Percentiles rank a stretch among this genome's conserved stretches.
phyloP scores from a whole-genome alignment of 257 asterid genomes.

The Cruciata laevipes region DNA sequence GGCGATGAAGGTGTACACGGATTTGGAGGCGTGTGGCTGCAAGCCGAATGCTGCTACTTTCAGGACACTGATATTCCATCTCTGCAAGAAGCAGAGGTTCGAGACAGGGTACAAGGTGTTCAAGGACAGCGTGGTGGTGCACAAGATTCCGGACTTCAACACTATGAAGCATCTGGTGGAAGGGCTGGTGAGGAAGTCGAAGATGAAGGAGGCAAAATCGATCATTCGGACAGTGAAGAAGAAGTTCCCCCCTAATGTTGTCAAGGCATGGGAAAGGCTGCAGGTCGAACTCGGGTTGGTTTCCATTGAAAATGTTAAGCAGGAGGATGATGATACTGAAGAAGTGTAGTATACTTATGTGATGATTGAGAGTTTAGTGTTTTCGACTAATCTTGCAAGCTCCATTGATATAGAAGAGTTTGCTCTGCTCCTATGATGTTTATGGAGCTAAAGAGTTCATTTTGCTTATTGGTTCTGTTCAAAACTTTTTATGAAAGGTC shows the following conservation, averaged over 20 bases:
- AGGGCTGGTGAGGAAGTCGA: conserved; percentile 48
- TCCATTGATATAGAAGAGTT: neutral
- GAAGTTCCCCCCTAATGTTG: conserved; percentile 52
- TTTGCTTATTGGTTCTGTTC: neutral
- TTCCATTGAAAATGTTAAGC: conserved; percentile 15
- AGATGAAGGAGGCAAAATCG: conserved; percentile 42
- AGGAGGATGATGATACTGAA: neutral
- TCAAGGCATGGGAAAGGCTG: conserved; percentile 62
- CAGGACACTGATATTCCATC: conserved; percentile 54
- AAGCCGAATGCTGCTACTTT: conserved; percentile 61
- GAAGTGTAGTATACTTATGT: neutral
- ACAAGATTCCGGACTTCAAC: conserved; percentile 67
- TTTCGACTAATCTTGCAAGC: neutral
- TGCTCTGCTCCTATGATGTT: neutral
- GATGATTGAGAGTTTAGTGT: neutral
- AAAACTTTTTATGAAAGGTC: neutral
- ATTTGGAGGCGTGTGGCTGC: conserved; percentile 40
- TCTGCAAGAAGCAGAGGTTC: conserved; percentile 46
- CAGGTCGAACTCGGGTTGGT: conserved; percentile 49
- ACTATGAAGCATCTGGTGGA: conserved; percentile 57
- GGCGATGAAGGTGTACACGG: conserved; percentile 56
- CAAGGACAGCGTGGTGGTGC: conserved; percentile 49
- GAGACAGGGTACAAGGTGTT: conserved; percentile 53
- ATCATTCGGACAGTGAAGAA: conserved; percentile 55
- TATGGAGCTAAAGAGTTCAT: neutral